Evolutionary conservation across 2,329 filamentous ascomycete species (phyloP).

Genomic region (Drechslerella dactyloides): DNA sequence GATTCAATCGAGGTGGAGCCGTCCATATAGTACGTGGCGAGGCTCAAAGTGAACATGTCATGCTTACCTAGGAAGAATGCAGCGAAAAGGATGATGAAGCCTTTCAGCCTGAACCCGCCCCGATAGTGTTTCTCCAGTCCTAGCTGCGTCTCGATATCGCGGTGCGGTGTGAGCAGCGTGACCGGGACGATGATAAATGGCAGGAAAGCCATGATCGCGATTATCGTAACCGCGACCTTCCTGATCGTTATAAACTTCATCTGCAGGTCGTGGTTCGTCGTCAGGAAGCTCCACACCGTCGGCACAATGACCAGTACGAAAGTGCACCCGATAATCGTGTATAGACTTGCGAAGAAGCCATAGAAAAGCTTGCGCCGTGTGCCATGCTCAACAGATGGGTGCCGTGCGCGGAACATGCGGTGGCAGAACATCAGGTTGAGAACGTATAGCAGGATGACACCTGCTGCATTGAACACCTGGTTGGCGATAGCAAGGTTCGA

Average conservation of each 20-base stretch:
- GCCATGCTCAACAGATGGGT: conserved; percentile 61
- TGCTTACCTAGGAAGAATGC: conserved; percentile 64
- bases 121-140: conserved; percentile 52
- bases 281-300: conserved; percentile 43
- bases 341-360: conserved; percentile 66
- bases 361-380: conserved; percentile 65
- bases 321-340: conserved; percentile 62
- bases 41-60: too few species aligned
- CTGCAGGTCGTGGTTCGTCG: conserved; percentile 22
- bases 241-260: conserved; percentile 28
- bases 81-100: conserved; percentile 68
- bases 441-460: conserved; percentile 76
- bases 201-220: conserved; percentile 71
- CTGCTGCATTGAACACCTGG: conserved; percentile 73
- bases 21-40: too few species aligned
- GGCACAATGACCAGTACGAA: conserved; percentile 36
- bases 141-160: conserved; percentile 39
- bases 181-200: conserved; percentile 66
- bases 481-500: conserved; percentile 65
- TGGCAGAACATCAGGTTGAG: conserved; percentile 79
- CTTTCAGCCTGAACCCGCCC: conserved; percentile 71
- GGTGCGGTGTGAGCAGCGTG: conserved; percentile 61
- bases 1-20: too few species aligned
- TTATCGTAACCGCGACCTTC: conserved; percentile 65
- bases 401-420: conserved; percentile 74